Percentiles rank a stretch among this genome's conserved stretches.
phyloP scores from a whole-genome alignment of 768 basidiomycete species.

The Strobilomyces echinocephalus region DNA sequence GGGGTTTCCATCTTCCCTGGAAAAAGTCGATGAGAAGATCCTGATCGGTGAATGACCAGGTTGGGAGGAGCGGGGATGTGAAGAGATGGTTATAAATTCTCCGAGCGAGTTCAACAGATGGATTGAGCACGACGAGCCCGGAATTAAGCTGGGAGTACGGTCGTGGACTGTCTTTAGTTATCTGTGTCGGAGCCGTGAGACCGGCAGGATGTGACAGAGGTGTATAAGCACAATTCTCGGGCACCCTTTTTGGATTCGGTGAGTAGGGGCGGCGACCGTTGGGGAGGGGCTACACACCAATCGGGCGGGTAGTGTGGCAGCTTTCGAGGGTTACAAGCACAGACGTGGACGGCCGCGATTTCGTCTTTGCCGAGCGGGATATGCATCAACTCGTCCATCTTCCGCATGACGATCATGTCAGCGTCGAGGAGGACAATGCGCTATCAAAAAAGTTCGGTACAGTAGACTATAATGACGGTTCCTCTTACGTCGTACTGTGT shows the following conservation, averaged over 20 bases:
- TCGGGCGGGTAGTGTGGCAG: constrained; percentile 82
- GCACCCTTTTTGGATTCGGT: constrained; percentile 54
- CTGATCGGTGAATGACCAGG: constrained; percentile 84
- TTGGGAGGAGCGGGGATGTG: constrained; percentile 47
- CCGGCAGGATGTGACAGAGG: constrained; percentile 43
- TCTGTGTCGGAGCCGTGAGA: constrained; percentile 40
- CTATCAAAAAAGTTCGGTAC: constrained; percentile 33
- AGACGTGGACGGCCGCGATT: constrained; percentile 87
- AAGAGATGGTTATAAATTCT: constrained; percentile 42
- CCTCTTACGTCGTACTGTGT: constrained; percentile 57
- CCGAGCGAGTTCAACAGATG: constrained; percentile 54
- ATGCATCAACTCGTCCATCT: constrained; percentile 75
- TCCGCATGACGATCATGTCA: constrained; percentile 79
- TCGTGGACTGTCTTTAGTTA: constrained; percentile 49
- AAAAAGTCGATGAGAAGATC: constrained; percentile 84
- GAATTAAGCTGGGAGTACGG: constrained; percentile 86
- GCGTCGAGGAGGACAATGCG: constrained; percentile 78
- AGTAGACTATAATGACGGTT: not conserved
- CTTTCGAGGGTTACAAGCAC: constrained; percentile 89
- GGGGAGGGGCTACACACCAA: constrained; percentile 49
- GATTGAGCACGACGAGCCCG: constrained; percentile 80
- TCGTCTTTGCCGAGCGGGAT: constrained; percentile 54
- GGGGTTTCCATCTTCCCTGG: constrained; percentile 67
- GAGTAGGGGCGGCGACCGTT: not conserved
- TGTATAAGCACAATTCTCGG: constrained; percentile 87